Percentiles rank a stretch among this genome's conserved stretches.
These are phyloP conservation scores for Nakazawaea laoshanensis DNA, from an alignment of 805 yeast genomes.

Conservation along the genomic window DNA sequence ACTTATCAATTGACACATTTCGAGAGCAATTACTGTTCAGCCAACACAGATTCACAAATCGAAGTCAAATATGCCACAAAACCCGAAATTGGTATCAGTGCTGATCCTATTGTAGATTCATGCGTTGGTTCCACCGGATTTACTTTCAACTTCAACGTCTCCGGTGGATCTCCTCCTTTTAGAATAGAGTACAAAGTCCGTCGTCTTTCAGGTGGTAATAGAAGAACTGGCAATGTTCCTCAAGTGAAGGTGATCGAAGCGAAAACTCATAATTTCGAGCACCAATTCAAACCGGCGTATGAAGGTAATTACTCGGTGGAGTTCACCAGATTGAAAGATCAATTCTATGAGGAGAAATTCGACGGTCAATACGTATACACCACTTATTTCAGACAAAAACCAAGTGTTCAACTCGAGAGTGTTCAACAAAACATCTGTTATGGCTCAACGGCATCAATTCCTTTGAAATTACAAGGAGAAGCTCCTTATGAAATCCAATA, in stretches of 20 bases:
- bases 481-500: slow-evolving; percentile 71
- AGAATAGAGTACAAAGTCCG: slow-evolving; percentile 59
- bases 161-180: slow-evolving; percentile 73
- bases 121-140: slow-evolving; percentile 91
- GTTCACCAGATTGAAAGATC: slow-evolving; percentile 58
- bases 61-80: slow-evolving; percentile 30
- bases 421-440: slow-evolving; percentile 19
- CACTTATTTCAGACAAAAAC: slow-evolving; percentile 66
- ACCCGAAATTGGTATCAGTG: slow-evolving; percentile 34
- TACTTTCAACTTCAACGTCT: slow-evolving; percentile 56
- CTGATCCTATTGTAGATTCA: slow-evolving; percentile 65
- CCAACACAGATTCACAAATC: slow-evolving; percentile 50
- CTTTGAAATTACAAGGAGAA: slow-evolving; percentile 64
- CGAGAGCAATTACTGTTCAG: slow-evolving; percentile 56
- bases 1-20: slow-evolving; percentile 47
- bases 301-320: slow-evolving; percentile 80
- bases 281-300: slow-evolving; percentile 64
- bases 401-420: slow-evolving; percentile 37
- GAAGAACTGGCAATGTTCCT: slow-evolving; percentile 9
- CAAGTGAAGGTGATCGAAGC: slow-evolving; percentile 23
- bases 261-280: slow-evolving; percentile 24
- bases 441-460: slow-evolving; percentile 30
- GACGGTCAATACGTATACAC: slow-evolving; percentile 43
- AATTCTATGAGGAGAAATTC: slow-evolving; percentile 35
- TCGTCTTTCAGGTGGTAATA: slow-evolving; percentile 36